Conservation (phyloP, 805 yeast species). For the Diddensiella caesifluorescens region DNA sequence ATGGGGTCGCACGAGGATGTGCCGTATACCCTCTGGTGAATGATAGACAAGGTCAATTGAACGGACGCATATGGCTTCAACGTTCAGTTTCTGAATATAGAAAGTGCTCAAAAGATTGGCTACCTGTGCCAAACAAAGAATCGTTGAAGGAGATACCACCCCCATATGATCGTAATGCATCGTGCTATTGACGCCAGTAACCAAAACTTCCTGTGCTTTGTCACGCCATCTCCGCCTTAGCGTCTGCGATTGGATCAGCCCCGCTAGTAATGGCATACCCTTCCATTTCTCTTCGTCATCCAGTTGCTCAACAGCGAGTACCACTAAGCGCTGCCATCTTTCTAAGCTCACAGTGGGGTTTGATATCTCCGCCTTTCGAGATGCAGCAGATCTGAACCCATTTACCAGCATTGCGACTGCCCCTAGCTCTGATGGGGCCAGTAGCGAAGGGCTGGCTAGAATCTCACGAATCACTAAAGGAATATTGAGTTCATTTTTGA, state of each 20-base stretch:
- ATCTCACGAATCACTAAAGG: conserved; percentile 20
- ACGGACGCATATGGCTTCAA: background rate
- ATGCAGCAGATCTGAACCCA: conserved; percentile 22
- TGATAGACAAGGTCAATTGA: background rate
- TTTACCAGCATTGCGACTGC: conserved; percentile 16
- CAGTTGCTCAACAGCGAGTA: conserved; percentile 9
- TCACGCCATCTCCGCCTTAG: background rate
- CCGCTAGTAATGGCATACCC: conserved; percentile 19
- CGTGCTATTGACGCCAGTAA: background rate
- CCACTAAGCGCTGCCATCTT: conserved; percentile 17
- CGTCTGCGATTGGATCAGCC: conserved; percentile 13
- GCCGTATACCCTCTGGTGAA: conserved; percentile 2
- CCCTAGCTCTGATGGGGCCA: conserved; percentile 12
- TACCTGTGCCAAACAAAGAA: conserved; percentile 4
- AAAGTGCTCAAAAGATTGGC: background rate
- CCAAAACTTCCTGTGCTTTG: conserved; percentile 4
- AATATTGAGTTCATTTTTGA: conserved; percentile 25
- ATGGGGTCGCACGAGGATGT: background rate
- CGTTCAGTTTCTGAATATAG: background rate
- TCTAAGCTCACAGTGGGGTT: conserved; percentile 24
- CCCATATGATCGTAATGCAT: background rate
- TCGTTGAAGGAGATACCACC: background rate
- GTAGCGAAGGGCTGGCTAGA: conserved; percentile 18
- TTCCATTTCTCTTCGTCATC: conserved; percentile 19
- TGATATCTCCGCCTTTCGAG: conserved; percentile 21